Conservation (phyloP, 257 asterid genomes). For the Salvia splendens region DNA sequence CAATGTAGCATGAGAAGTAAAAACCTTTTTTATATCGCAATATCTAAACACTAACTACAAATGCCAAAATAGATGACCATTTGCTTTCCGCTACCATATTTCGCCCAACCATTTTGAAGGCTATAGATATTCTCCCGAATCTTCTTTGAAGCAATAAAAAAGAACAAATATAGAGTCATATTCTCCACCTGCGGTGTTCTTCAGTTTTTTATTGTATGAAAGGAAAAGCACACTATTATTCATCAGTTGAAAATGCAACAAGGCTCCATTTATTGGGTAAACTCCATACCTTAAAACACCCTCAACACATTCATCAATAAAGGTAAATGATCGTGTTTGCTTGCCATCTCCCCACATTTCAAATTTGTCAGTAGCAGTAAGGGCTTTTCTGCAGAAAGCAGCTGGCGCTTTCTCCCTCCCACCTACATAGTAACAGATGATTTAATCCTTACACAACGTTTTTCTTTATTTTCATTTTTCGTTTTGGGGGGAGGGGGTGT, state of each 20-base stretch:
- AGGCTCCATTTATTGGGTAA: neutral
- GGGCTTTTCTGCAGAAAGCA: slow-evolving; percentile 79
- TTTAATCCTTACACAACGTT: neutral
- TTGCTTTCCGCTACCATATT: too few species aligned
- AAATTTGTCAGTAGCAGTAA: slow-evolving; percentile 68
- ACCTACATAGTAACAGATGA: slow-evolving; percentile 44
- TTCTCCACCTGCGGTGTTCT: neutral
- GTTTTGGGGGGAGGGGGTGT: too few species aligned
- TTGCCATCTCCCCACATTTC: slow-evolving; percentile 96
- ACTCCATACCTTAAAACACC: slow-evolving; percentile 70
- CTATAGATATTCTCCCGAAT: neutral
- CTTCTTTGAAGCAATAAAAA: neutral
- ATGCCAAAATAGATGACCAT: too few species aligned
- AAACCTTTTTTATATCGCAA: too few species aligned
- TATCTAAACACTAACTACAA: too few species aligned
- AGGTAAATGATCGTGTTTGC: slow-evolving; percentile 84
- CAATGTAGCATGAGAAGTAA: too few species aligned
- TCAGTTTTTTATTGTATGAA: neutral
- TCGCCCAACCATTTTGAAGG: neutral
- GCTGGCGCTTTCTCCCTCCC: slow-evolving; percentile 95
- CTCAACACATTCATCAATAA: slow-evolving; percentile 89
- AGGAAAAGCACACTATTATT: neutral
- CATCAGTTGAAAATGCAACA: neutral
- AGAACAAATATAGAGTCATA: neutral
- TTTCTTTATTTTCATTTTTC: neutral